phyloP scores from a whole-genome alignment of 2,329 filamentous ascomycete genomes.

The Paramyrothecium roridum region DNA sequence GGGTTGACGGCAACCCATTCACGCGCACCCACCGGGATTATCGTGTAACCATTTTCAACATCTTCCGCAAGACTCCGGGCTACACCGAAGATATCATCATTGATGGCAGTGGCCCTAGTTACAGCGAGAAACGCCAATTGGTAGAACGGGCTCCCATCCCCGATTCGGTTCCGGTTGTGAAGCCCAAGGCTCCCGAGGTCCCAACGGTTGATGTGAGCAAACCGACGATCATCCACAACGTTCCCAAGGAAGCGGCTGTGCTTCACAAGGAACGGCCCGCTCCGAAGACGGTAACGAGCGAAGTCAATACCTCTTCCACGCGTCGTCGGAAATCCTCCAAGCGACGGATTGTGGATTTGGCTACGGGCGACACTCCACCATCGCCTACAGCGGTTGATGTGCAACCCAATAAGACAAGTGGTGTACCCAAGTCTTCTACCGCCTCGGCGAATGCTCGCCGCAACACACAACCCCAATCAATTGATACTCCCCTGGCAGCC shows the following conservation, averaged over 20 bases:
- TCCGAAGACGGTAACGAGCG: conserved; percentile 52
- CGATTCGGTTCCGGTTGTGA: conserved; percentile 74
- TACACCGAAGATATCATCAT: conserved; percentile 89
- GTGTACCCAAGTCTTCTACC: not conserved
- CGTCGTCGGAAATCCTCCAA: conserved; percentile 60
- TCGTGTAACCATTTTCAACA: conserved; percentile 88
- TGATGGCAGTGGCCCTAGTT: conserved; percentile 79
- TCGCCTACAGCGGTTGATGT: conserved; percentile 25
- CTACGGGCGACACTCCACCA: conserved; percentile 43
- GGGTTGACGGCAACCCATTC: conserved; percentile 89
- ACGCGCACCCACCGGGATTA: conserved; percentile 83
- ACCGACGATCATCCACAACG: conserved; percentile 55
- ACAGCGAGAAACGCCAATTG: conserved; percentile 79
- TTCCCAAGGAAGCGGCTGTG: conserved; percentile 45
- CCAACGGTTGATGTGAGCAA: conserved; percentile 66
- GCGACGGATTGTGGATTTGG: conserved; percentile 62
- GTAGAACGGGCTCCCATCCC: conserved; percentile 77
- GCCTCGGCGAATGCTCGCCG: conserved; percentile 19
- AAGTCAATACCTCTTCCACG: conserved; percentile 55
- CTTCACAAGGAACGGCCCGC: conserved; percentile 58
- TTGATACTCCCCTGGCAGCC: conserved; percentile 24
- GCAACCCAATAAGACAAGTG: conserved; percentile 3
- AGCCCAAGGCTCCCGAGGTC: conserved; percentile 61
- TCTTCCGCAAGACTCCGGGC: conserved; percentile 86
- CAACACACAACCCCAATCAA: conserved; percentile 35